A percentile compares a stretch with the other conserved stretches of the same genome.
phyloP scores from a whole-genome alignment of 371 early-diverging fungal genomes.

The Mucor saturninus region DNA sequence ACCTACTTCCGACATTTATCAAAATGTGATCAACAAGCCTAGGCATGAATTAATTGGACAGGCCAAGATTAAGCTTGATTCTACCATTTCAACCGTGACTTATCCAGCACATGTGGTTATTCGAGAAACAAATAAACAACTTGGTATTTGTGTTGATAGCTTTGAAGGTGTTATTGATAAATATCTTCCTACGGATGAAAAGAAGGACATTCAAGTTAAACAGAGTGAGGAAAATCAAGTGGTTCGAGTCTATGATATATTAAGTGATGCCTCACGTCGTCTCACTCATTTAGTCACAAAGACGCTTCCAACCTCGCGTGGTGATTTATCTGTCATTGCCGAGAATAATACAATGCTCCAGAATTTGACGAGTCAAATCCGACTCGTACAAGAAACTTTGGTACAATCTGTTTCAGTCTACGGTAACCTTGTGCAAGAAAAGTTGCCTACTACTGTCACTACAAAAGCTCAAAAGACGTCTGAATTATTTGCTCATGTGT shows the following conservation, averaged over 20 bases:
- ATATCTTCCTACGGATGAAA: constrained; percentile 45
- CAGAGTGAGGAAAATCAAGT: constrained; percentile 42
- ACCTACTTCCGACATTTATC: constrained; percentile 64
- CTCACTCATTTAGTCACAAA: constrained; percentile 34
- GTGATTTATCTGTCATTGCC: constrained; percentile 30
- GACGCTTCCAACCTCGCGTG: constrained; percentile 37
- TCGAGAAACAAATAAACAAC: constrained; percentile 48
- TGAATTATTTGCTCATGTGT: constrained; percentile 14
- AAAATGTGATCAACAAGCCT: constrained; percentile 47
- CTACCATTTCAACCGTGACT: constrained; percentile 48
- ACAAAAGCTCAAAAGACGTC: constrained; percentile 31
- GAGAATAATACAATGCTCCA: constrained; percentile 29
- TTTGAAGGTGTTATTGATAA: constrained; percentile 53
- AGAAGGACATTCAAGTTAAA: not conserved
- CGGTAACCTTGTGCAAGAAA: constrained; percentile 34
- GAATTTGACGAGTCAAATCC: constrained; percentile 27
- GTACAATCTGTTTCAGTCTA: constrained; percentile 34
- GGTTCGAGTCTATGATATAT: constrained; percentile 40
- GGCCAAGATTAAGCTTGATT: constrained; percentile 43
- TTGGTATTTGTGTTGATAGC: constrained; percentile 48
- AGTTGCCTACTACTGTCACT: constrained; percentile 35
- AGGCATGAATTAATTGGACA: constrained; percentile 25
- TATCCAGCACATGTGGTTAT: constrained; percentile 51
- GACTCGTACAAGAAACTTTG: constrained; percentile 36
- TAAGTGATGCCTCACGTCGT: constrained; percentile 39